Evolutionary conservation across 345 rosid species (phyloP).

Genomic region (Carallia pectinifolia): DNA sequence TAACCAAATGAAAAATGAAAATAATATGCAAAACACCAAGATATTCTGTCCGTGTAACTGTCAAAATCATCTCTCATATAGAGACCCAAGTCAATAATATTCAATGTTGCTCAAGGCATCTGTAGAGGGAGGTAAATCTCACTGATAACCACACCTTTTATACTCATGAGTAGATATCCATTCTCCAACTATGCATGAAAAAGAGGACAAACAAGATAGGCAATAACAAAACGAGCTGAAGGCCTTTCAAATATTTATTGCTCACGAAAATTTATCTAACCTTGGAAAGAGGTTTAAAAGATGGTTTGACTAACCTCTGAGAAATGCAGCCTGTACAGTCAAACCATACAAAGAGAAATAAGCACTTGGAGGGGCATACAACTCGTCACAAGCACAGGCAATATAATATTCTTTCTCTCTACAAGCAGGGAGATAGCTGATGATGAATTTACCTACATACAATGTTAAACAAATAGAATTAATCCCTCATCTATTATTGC

Average conservation of each 20-base stretch:
- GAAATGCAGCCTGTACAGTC: slow-evolving; percentile 86
- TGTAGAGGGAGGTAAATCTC: neutral
- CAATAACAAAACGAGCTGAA: no score
- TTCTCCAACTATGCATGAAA: neutral
- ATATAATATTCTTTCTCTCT: slow-evolving; percentile 87
- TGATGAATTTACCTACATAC: slow-evolving; percentile 72
- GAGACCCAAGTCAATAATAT: no score
- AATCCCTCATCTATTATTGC: no score
- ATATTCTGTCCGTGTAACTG: no score
- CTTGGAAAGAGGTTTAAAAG: neutral
- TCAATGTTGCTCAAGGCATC: no score
- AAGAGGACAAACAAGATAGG: neutral
- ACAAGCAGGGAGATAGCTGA: slow-evolving; percentile 72
- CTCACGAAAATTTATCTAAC: no score
- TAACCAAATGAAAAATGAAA: neutral
- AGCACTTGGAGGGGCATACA: slow-evolving; percentile 94
- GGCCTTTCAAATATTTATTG: no score
- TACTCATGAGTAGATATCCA: no score
- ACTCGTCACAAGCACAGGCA: slow-evolving; percentile 81
- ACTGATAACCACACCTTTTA: no score
- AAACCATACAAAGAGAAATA: slow-evolving; percentile 84
- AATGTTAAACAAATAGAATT: neutral
- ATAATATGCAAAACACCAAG: neutral
- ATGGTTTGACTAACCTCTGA: slow-evolving; percentile 55
- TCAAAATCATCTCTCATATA: no score